Evolutionary conservation across 2,329 filamentous ascomycete genomes (phyloP).

Genomic region (Lachnellula suecica): DNA sequence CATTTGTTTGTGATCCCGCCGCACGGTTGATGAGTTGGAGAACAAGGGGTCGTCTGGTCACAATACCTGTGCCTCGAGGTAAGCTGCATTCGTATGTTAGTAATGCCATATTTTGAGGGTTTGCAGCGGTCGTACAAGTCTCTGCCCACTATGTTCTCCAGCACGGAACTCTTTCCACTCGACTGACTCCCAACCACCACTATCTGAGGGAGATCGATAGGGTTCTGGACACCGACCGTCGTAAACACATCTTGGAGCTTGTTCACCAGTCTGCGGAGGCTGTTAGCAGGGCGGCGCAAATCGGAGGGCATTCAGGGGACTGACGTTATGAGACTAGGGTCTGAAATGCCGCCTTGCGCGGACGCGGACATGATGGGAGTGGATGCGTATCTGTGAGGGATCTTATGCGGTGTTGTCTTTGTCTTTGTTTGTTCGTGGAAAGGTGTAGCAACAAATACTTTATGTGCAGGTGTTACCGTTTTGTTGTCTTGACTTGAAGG

Average conservation of each 20-base stretch:
- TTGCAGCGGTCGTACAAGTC: conserved; percentile 76
- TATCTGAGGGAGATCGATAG: conserved; percentile 98
- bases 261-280: conserved; percentile 73
- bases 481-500: conserved; percentile 11
- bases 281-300: conserved; percentile 28
- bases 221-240: conserved; percentile 97
- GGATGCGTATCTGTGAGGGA: conserved; percentile 4
- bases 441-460: not conserved
- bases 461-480: conserved; percentile 4
- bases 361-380: conserved; percentile 28
- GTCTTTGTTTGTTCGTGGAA: conserved; percentile 5
- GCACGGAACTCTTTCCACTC: conserved; percentile 97
- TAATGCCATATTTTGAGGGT: conserved; percentile 7
- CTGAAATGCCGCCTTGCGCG: conserved; percentile 58
- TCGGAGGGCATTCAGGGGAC: conserved; percentile 25
- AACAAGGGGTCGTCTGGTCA: conserved; percentile 91
- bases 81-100: conserved; percentile 57
- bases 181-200: conserved; percentile 98
- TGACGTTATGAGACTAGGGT: conserved; percentile 66
- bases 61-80: conserved; percentile 95
- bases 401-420: conserved; percentile 4
- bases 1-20: conserved; percentile 65
- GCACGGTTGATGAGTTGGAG: conserved; percentile 96
- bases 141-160: conserved; percentile 97
- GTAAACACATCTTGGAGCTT: conserved; percentile 99